Evolutionary conservation across 768 basidiomycete species (phyloP), one percentile per base, ranked within the genome.

Genomic region (Psilocybe subaeruginosa): DNA sequence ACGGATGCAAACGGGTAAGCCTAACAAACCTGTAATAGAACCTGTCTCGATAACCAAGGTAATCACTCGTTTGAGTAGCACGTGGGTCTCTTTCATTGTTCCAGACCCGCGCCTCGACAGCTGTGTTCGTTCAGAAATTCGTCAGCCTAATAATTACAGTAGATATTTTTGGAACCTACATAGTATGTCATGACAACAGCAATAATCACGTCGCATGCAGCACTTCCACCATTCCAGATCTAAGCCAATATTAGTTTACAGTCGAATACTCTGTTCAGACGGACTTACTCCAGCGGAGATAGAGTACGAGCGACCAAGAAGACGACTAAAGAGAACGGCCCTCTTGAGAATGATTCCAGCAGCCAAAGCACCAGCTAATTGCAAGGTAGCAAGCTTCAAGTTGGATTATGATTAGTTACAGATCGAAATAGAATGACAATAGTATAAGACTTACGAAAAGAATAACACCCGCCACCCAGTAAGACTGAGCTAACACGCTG

Each of bases 111-210:
- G 47, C 8, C 49, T 23, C 31, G 49, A 56, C 31, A 61, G 47
- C 60, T 61, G 30, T 7, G 35, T 27, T 12, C 11, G 17, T 49
- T 16, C 17, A 16, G 14, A 31, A 8, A 30, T 5, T 29, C 17
- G 49, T 11, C 4, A 31, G 7, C 8, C 12, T 17, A 9, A 16
- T 3, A 17, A 27, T 35, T 8, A 19, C 1, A 31, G 16, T 5
- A 8, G 6, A 49, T 3, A 30, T 7, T 49, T 6, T n/a, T 6
- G 41, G 45, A 3, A 35, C 62, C 45, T 41, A 65, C 67, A 45
- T 68, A 65, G 55, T 65, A 68, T 5, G 64, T 68, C 67, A 68
- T 68, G 30, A 48, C 61, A 9, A 58, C 55, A 3, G 67, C 64
- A 48, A 68, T 68, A 29, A 65, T 65, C 1, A 68, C 53, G 58